These are phyloP conservation scores for Kluyveromyces dobzhanskii DNA, from an alignment of 805 yeast species.

Conservation along the genomic window DNA sequence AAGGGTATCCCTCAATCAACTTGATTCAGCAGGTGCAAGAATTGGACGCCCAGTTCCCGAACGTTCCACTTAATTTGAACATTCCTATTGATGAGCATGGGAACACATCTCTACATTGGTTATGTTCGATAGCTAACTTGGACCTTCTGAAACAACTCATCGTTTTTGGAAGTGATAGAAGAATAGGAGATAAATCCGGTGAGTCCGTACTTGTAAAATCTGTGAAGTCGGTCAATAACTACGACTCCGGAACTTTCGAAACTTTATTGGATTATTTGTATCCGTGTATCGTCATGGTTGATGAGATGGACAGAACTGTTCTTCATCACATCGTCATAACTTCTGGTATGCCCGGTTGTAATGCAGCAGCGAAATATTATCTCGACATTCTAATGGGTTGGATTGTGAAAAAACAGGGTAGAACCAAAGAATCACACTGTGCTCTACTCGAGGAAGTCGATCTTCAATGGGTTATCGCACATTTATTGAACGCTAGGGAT, in stretches of 20 bases:
- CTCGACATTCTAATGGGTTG: constrained; percentile 66
- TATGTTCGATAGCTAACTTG: constrained; percentile 79
- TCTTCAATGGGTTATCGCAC: constrained; percentile 51
- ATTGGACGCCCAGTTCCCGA: constrained; percentile 19
- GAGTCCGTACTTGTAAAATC: constrained; percentile 84
- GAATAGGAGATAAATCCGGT: constrained; percentile 68
- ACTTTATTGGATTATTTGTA: constrained; percentile 62
- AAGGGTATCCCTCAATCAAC: constrained; percentile 6
- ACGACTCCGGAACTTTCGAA: constrained; percentile 69
- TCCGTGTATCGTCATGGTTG: constrained; percentile 61
- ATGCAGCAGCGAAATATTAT: constrained; percentile 66
- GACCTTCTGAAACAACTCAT: constrained; percentile 63
- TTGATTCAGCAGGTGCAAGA: constrained; percentile 19
- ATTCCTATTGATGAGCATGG: constrained; percentile 91
- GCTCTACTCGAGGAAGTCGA: constrained; percentile 13
- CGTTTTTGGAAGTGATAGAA: constrained; percentile 54
- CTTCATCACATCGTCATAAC: constrained; percentile 81
- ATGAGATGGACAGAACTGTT: constrained; percentile 67
- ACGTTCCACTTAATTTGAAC: constrained; percentile 45
- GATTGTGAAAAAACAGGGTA: constrained; percentile 44
- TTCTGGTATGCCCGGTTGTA: constrained; percentile 67
- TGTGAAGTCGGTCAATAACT: constrained; percentile 62
- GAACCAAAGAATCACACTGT: constrained; percentile 6
- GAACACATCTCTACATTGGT: constrained; percentile 92
- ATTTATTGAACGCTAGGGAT: constrained; percentile 82